These are phyloP conservation scores for Fragaria ananassa DNA, from an alignment of 306 rosid species.

Conservation along the genomic window DNA sequence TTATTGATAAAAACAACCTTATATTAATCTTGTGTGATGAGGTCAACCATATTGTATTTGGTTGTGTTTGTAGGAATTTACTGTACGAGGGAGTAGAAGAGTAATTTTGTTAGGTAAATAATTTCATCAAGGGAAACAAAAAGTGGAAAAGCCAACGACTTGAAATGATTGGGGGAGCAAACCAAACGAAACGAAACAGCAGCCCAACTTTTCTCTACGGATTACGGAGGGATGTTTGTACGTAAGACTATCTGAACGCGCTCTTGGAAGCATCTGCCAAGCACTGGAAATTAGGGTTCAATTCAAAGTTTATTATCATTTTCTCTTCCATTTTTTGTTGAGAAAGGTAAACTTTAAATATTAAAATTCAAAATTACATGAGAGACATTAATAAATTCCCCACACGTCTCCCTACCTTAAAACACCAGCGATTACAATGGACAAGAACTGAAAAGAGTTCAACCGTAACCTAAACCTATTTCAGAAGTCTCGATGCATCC, in stretches of 20 bases:
- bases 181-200: slow-evolving; percentile 1
- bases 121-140: background rate
- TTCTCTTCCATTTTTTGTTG: no score
- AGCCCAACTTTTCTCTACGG: slow-evolving; percentile 4
- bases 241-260: background rate
- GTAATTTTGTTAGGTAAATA: slow-evolving; percentile 1
- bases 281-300: background rate
- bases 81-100: background rate
- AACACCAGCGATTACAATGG: no score
- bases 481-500: no score
- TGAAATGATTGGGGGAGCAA: background rate
- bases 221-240: background rate
- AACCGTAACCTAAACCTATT: no score
- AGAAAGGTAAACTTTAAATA: no score
- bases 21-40: background rate
- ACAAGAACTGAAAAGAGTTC: no score
- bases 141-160: slow-evolving; percentile 15
- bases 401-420: no score
- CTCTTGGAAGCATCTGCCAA: background rate
- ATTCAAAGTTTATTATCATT: background rate
- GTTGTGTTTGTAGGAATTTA: background rate
- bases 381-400: no score
- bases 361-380: no score
- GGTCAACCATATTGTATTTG: background rate
- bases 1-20: background rate